A percentile compares a stretch with the other conserved stretches of the same genome.
Conservation (phyloP, 129 eudicot species). For the Arctium minus region DNA sequence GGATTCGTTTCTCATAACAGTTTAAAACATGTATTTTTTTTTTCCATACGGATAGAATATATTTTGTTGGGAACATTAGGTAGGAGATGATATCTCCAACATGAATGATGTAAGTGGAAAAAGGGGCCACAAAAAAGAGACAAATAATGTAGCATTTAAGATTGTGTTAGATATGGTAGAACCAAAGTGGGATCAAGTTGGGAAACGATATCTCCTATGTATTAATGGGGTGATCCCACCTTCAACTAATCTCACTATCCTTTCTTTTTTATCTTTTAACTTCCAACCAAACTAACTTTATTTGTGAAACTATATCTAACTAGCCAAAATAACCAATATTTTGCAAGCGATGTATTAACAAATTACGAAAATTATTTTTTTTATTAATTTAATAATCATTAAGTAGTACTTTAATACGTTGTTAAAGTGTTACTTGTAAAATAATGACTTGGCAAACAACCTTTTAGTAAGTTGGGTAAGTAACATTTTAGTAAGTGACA, state of each 20-base stretch:
- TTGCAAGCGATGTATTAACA: background rate
- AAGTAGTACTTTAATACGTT: too few relatives aligned
- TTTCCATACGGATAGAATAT: background rate
- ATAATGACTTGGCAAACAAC: too few relatives aligned
- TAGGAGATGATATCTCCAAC: constrained; percentile 14
- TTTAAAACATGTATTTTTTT: background rate
- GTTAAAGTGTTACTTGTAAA: too few relatives aligned
- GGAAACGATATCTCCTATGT: constrained; percentile 21
- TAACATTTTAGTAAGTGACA: background rate
- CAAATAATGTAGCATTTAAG: constrained; percentile 36
- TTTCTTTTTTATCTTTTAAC: background rate
- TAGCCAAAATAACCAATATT: too few relatives aligned
- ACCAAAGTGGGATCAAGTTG: constrained; percentile 27
- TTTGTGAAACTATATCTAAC: background rate
- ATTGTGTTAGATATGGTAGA: constrained; percentile 43
- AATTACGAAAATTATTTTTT: too few relatives aligned
- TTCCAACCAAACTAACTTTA: background rate
- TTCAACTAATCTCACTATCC: constrained; percentile 9
- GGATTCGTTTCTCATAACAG: background rate
- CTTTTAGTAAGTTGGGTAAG: too few relatives aligned
- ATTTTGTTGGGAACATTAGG: background rate
- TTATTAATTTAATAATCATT: too few relatives aligned
- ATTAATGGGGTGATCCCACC: constrained; percentile 26
- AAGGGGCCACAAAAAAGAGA: constrained; percentile 31
- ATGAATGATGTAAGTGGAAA: constrained; percentile 27